Evolutionary conservation across 768 basidiomycete genomes (phyloP).

Genomic region (Boletus reticuloceps): DNA sequence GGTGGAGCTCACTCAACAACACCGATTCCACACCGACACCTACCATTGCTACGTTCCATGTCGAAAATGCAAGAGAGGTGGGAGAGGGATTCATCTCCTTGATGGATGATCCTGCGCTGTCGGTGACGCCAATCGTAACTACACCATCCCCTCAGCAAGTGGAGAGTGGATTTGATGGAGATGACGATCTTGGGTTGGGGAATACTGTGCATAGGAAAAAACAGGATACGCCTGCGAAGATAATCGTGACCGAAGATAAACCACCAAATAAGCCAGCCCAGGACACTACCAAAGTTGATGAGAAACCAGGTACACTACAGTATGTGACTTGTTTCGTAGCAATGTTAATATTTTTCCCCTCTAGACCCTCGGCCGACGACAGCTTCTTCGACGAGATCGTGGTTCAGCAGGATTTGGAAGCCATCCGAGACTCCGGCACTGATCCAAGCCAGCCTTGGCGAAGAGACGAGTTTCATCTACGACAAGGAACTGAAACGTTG

Average conservation of each 20-base stretch:
- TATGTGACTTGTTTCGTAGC: not conserved
- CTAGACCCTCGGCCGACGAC: slow-evolving; percentile 17
- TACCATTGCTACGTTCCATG: slow-evolving; percentile 62
- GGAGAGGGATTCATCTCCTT: slow-evolving; percentile 75
- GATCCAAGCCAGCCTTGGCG: slow-evolving; percentile 88
- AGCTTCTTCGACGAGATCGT: slow-evolving; percentile 49
- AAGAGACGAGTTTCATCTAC: slow-evolving; percentile 87
- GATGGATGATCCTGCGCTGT: slow-evolving; percentile 63
- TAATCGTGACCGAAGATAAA: slow-evolving; percentile 17
- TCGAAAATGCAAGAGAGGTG: slow-evolving; percentile 42
- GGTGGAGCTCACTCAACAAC: slow-evolving; percentile 61
- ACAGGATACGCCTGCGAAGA: slow-evolving; percentile 26
- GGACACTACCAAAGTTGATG: slow-evolving; percentile 18
- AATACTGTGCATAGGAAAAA: slow-evolving; percentile 54
- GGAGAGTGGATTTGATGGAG: slow-evolving; percentile 45
- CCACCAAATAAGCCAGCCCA: slow-evolving; percentile 17
- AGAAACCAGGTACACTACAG: slow-evolving; percentile 32
- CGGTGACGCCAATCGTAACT: slow-evolving; percentile 31
- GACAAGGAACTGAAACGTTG: slow-evolving; percentile 94
- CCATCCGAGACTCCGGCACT: slow-evolving; percentile 67
- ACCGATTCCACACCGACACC: slow-evolving; percentile 54
- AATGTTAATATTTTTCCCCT: not conserved
- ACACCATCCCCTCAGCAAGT: slow-evolving; percentile 10
- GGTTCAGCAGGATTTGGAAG: slow-evolving; percentile 84
- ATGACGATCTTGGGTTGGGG: slow-evolving; percentile 90